Percentiles rank a stretch among this genome's conserved stretches.
Evolutionary conservation across 768 basidiomycete genomes (phyloP).

Genomic region (Pluteus cervinus): DNA sequence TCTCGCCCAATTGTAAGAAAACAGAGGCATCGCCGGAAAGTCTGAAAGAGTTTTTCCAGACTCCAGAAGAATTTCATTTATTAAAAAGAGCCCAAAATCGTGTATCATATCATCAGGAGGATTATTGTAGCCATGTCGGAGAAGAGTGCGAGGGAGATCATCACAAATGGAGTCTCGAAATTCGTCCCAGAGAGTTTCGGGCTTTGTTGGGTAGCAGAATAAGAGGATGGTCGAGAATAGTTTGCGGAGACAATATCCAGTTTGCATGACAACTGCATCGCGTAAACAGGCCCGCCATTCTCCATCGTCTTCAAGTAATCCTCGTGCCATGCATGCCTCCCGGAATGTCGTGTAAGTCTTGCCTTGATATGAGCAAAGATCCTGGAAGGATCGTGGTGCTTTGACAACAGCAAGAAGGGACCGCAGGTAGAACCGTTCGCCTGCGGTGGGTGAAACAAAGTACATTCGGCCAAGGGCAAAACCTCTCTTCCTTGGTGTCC

Average conservation of each 20-base stretch:
- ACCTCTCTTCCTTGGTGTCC: slow-evolving; percentile 11
- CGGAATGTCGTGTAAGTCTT: slow-evolving; percentile 22
- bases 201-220: slow-evolving; percentile 20
- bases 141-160: slow-evolving; percentile 25
- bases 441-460: slow-evolving; percentile 25
- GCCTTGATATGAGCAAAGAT: slow-evolving; percentile 17
- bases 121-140: slow-evolving; percentile 4
- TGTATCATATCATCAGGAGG: slow-evolving; percentile 24
- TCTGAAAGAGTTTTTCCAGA: slow-evolving; percentile 16
- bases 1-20: slow-evolving; percentile 20
- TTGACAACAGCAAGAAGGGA: slow-evolving; percentile 31
- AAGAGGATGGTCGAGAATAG: slow-evolving; percentile 35
- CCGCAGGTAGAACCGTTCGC: slow-evolving; percentile 35
- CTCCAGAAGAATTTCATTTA: slow-evolving; percentile 19
- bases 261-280: slow-evolving; percentile 34
- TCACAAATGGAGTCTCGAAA: slow-evolving; percentile 33
- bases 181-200: slow-evolving; percentile 31
- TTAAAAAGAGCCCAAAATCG: slow-evolving; percentile 35
- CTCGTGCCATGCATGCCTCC: slow-evolving; percentile 34
- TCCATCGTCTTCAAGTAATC: slow-evolving; percentile 40
- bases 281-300: slow-evolving; percentile 37
- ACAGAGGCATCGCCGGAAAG: slow-evolving; percentile 27
- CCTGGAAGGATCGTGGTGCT: slow-evolving; percentile 22
- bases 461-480: slow-evolving; percentile 37
- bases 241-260: slow-evolving; percentile 24